Evolutionary conservation across 305 asterid genomes (phyloP).

Genomic region (Petunia hybrid): DNA sequence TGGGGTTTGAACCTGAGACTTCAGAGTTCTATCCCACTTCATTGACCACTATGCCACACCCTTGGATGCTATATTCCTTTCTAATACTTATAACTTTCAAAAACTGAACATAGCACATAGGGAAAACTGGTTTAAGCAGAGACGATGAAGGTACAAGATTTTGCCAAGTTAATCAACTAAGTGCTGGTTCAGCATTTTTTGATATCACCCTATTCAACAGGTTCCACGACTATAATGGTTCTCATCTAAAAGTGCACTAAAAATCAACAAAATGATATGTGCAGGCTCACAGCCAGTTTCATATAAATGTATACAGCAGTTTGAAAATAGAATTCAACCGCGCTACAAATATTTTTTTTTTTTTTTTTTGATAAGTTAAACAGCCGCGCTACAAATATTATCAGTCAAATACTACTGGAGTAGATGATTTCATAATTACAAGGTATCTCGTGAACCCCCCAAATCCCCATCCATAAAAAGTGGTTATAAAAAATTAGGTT

Average conservation of each 20-base stretch:
- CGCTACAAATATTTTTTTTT: no score
- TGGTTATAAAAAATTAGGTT: neutral
- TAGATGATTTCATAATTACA: conserved; percentile 5
- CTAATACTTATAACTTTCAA: conserved; percentile 17
- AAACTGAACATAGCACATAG: neutral
- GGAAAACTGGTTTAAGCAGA: neutral
- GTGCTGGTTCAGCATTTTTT: conserved; percentile 17
- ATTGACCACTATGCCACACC: no score
- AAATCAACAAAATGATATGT: neutral
- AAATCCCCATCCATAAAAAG: conserved; percentile 1
- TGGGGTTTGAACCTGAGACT: no score
- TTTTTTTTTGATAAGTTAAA: no score
- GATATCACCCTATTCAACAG: conserved; percentile 7
- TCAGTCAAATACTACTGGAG: neutral
- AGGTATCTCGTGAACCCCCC: conserved; percentile 25
- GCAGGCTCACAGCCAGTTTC: neutral
- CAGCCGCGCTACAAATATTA: neutral
- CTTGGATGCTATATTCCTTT: no score
- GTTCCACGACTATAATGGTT: neutral
- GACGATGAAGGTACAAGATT: conserved; percentile 4
- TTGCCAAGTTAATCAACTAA: conserved; percentile 2
- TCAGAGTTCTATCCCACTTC: no score
- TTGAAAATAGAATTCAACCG: conserved; percentile 23
- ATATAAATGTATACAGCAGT: conserved; percentile 5
- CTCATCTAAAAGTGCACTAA: neutral